These are phyloP conservation scores for Solanum virginianum DNA, from an alignment of 257 asterid species.

Conservation along the genomic window DNA sequence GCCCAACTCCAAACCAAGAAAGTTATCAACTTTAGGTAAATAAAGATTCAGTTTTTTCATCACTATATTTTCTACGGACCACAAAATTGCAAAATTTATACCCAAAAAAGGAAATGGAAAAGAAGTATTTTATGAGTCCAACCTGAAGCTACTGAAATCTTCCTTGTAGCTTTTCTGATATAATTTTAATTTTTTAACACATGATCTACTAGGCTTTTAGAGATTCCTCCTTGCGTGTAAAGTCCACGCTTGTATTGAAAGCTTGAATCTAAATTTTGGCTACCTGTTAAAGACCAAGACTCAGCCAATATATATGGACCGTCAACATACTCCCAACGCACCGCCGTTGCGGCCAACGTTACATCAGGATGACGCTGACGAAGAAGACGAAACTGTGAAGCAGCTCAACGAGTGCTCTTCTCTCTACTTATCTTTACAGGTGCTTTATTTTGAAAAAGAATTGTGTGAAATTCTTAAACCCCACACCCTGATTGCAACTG, in stretches of 20 bases:
- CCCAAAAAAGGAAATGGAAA: slow-evolving; percentile 2
- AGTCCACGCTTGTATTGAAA: neutral
- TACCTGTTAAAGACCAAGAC: slow-evolving; percentile 6
- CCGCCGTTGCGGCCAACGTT: slow-evolving; percentile 11
- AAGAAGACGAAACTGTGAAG: slow-evolving; percentile 59
- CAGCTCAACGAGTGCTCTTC: slow-evolving; percentile 74
- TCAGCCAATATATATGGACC: slow-evolving; percentile 4
- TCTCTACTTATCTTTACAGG: slow-evolving; percentile 62
- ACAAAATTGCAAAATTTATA: neutral
- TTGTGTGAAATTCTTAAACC: slow-evolving; percentile 1
- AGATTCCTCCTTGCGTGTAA: slow-evolving; percentile 88
- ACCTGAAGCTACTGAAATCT: slow-evolving; percentile 85
- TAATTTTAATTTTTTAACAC: neutral
- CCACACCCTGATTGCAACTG: neutral
- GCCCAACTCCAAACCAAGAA: neutral
- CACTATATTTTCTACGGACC: neutral
- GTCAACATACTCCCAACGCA: neutral
- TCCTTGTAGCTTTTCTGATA: slow-evolving; percentile 9
- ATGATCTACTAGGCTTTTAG: slow-evolving; percentile 39
- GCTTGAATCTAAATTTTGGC: neutral
- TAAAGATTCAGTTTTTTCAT: neutral
- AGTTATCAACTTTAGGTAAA: neutral
- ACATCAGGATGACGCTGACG: slow-evolving; percentile 48
- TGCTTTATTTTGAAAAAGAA: neutral
- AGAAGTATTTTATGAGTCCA: slow-evolving; percentile 53